These are phyloP conservation scores for Pseudoscleropodium purum DNA, from an alignment of 225 moss, liverwort and hornwort species.

Conservation along the genomic window DNA sequence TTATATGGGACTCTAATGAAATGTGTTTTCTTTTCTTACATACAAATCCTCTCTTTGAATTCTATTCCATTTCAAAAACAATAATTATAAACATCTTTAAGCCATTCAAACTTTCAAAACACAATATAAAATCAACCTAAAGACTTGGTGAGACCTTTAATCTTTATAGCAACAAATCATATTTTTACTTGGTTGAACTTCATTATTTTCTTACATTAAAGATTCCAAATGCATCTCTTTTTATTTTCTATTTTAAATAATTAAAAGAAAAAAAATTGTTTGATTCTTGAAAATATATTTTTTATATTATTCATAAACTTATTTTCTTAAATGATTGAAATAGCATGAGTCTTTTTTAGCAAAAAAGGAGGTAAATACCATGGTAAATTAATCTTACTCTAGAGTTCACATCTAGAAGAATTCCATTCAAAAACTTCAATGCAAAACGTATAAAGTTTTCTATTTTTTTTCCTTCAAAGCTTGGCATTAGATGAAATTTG, in stretches of 20 bases:
- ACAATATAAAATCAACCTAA: neutral
- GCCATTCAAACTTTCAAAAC: neutral
- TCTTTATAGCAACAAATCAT: neutral
- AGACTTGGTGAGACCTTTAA: neutral
- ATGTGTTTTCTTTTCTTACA: neutral
- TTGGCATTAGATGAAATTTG: too few relatives aligned
- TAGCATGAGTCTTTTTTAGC: neutral
- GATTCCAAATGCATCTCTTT: neutral
- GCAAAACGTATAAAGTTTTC: neutral
- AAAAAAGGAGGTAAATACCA: neutral
- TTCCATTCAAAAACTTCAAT: neutral
- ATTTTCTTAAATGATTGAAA: neutral
- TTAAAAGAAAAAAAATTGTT: neutral
- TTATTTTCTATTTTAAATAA: too few relatives aligned
- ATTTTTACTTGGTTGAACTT: neutral
- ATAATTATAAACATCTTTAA: neutral
- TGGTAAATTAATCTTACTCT: neutral
- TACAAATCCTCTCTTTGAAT: neutral
- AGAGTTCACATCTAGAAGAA: neutral
- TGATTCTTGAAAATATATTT: neutral
- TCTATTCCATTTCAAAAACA: neutral
- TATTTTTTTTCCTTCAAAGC: neutral
- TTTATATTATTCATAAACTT: neutral
- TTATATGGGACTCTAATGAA: neutral
- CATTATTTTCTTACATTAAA: neutral